Percentiles rank a stretch among this genome's conserved stretches.
These are phyloP conservation scores for Sherardia arvensis DNA, from an alignment of 257 asterid genomes.

Conservation along the genomic window DNA sequence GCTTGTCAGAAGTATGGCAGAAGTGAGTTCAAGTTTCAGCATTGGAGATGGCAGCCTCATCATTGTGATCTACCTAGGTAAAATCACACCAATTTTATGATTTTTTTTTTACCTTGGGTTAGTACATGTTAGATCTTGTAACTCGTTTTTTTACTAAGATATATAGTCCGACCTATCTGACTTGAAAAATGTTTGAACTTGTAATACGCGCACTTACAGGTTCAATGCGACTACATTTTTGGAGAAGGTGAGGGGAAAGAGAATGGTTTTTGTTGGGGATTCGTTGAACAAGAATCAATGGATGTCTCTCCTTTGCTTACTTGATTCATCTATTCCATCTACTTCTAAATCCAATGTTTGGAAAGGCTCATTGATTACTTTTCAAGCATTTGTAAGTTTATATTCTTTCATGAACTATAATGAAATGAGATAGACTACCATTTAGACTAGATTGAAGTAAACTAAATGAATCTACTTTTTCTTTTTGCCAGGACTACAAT, in stretches of 20 bases:
- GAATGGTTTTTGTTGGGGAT: constrained; percentile 59
- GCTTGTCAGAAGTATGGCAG: constrained; percentile 57
- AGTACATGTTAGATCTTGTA: too few relatives aligned
- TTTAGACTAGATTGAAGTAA: too few relatives aligned
- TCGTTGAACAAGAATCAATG: constrained; percentile 65
- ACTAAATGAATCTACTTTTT: too few relatives aligned
- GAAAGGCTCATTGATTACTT: constrained; percentile 79
- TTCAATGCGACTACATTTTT: constrained; percentile 41
- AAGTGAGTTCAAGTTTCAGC: constrained; percentile 43
- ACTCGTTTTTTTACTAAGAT: not conserved
- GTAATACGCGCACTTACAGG: constrained; percentile 31
- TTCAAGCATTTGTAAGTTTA: constrained; percentile 51
- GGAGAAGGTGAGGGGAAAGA: constrained; percentile 55
- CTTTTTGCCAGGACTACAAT: constrained; percentile 27
- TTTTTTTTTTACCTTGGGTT: too few relatives aligned
- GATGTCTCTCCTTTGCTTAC: constrained; percentile 53
- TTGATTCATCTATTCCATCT: constrained; percentile 36
- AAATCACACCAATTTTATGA: not conserved
- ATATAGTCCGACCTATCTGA: not conserved
- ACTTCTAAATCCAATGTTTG: constrained; percentile 37
- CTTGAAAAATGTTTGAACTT: too few relatives aligned
- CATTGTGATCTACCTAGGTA: constrained; percentile 61
- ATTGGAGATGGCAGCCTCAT: constrained; percentile 84
- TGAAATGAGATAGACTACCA: too few relatives aligned
- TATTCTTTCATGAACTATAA: too few relatives aligned